Evolutionary conservation across 1,139 yeast genomes (phyloP).

Genomic region (Spencermartinsiella ligniputridi): DNA sequence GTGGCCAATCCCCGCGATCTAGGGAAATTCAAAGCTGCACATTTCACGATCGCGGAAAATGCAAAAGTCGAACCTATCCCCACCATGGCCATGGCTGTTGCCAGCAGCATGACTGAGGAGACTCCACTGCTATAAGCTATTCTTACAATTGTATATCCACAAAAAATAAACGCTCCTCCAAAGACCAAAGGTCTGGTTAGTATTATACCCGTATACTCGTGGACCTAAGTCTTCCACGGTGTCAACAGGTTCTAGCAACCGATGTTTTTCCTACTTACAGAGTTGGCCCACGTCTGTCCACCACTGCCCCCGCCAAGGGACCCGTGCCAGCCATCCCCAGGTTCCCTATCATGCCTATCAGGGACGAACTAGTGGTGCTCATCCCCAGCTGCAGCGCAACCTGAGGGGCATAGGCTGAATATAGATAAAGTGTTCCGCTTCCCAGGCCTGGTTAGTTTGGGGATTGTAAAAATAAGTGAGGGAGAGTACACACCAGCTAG

Average conservation of each 20-base stretch:
- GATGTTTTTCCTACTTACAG: conserved; percentile 14
- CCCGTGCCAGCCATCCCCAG: conserved; percentile 58
- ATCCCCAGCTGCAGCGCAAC: conserved; percentile 49
- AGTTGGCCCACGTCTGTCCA: conserved; percentile 54
- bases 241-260: background rate
- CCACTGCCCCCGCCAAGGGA: conserved; percentile 55
- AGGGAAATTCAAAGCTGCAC: conserved; percentile 41
- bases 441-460: conserved; percentile 32
- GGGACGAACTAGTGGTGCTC: conserved; percentile 51
- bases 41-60: conserved; percentile 39
- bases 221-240: no score
- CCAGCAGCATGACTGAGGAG: conserved; percentile 25
- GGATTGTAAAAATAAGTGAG: background rate
- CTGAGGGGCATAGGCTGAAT: conserved; percentile 64
- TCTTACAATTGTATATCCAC: conserved; percentile 32
- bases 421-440: conserved; percentile 59
- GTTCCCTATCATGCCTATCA: conserved; percentile 56
- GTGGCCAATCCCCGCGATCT: conserved; percentile 37
- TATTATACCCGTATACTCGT: no score
- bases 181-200: conserved; percentile 25
- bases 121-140: conserved; percentile 21
- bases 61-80: conserved; percentile 39
- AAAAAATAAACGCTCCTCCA: conserved; percentile 28
- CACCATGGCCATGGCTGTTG: conserved; percentile 30
- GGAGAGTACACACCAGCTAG: conserved; percentile 22